Evolutionary conservation across 495 filamentous ascomycete species (phyloP).

Genomic region (Aspergillus ostianus): DNA sequence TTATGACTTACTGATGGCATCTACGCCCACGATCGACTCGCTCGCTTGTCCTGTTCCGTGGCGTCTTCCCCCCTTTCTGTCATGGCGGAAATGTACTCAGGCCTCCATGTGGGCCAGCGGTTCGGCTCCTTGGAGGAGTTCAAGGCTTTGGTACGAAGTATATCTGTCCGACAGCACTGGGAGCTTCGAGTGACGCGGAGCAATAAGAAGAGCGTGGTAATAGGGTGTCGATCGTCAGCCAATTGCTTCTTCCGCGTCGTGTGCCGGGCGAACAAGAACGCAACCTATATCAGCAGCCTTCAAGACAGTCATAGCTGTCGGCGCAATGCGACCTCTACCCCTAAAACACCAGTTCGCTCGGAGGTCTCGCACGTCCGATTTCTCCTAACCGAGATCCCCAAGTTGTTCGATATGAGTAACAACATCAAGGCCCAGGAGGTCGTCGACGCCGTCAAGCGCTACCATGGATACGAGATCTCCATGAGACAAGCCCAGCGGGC

Average conservation of each 20-base stretch:
- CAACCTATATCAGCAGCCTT: constrained; percentile 48
- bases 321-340: constrained; percentile 31
- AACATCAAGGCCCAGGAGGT: constrained; percentile 42
- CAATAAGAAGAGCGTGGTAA: constrained; percentile 49
- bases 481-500: constrained; percentile 47
- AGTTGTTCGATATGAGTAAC: constrained; percentile 44
- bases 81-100: constrained; percentile 47
- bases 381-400: constrained; percentile 45
- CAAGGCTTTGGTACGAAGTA: constrained; percentile 42
- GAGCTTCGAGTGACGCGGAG: constrained; percentile 46
- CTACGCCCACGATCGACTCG: constrained; percentile 18
- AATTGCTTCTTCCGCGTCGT: constrained; percentile 48
- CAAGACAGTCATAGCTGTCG: constrained; percentile 46
- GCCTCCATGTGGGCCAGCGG: constrained; percentile 45
- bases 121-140: constrained; percentile 46
- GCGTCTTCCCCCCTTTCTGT: constrained; percentile 16
- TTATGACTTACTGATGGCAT: constrained; percentile 12
- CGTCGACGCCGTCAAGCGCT: constrained; percentile 45
- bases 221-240: constrained; percentile 41
- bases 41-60: constrained; percentile 10
- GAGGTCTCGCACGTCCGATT: constrained; percentile 51
- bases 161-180: constrained; percentile 49
- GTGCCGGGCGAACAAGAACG: constrained; percentile 47
- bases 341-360: constrained; percentile 41
- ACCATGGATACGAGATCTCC: constrained; percentile 48